Evolutionary conservation across 768 basidiomycete species (phyloP), one percentile per base, ranked within the genome.

Genomic region (Mycena filopes): DNA sequence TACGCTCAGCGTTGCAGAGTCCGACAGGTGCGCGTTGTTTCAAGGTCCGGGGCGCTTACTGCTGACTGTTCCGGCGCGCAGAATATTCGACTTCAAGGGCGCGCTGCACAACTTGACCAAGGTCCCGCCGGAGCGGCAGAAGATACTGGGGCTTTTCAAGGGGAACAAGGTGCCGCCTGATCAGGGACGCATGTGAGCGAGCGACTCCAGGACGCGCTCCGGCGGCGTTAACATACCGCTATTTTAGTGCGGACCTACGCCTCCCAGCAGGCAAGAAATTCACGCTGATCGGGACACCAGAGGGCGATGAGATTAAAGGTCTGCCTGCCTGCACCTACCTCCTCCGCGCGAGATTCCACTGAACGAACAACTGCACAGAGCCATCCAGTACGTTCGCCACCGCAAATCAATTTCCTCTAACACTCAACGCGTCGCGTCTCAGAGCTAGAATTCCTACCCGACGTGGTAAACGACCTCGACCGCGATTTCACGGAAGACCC

Each of bases 301-400:
- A 93, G 76, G 93, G 93, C 33, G 84, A 91, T 65, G 93, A 94
- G 73, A 89, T 95, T 74, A 94, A 92, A 73, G 93, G 94, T 76
- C 11, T 79, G 91, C n/a, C n/a, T n/a, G n/a, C n/a, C n/a, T 88
- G 65, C 67, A 80, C 75, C 21, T 42, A 55, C 13, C 7, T 16
- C 13, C 12, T 25, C 9, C 20, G 33, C 46, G 25, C 38, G 54
- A 20, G 20, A 46, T 58, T 29, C 38, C 4, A 18, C 33, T 43
- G 31, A 61, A 45, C n/a, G n/a, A n/a, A n/a, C n/a, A n/a, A n/a
- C n/a, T n/a, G n/a, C 12, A 16, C 25, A 63, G 63, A 55, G 48
- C 60, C 65, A n/a, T 69, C 67, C 26, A 36, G 36, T 36, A 36
- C 51, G 63, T 61, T 8, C 20, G 64, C 63, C 20, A 25, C 51